Percentiles rank a stretch among this genome's conserved stretches.
phyloP scores from a whole-genome alignment of 768 basidiomycete species.

The Kwoniella mangroviensis region DNA sequence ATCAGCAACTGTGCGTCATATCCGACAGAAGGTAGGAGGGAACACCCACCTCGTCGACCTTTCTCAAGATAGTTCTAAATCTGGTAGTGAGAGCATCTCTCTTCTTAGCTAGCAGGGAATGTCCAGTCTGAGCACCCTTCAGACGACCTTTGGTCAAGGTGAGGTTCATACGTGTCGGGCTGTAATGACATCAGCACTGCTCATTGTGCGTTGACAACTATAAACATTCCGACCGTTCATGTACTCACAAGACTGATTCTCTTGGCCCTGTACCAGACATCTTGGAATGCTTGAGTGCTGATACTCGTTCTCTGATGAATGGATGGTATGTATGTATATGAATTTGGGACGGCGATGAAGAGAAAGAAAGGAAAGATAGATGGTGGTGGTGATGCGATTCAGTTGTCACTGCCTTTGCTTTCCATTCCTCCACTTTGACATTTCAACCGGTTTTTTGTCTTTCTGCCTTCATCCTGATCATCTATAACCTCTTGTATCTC shows the following conservation, averaged over 20 bases:
- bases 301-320: not conserved
- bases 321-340: not conserved
- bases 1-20: not conserved
- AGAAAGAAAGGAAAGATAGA: not conserved
- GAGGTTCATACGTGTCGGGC: conserved; percentile 96
- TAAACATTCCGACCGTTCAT: not conserved
- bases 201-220: not conserved
- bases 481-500: too few species aligned
- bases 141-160: conserved; percentile 76
- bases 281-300: conserved; percentile 55
- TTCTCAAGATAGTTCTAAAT: conserved; percentile 89
- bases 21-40: not conserved
- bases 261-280: conserved; percentile 87
- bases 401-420: not conserved
- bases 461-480: not conserved
- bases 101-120: conserved; percentile 95
- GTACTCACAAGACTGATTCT: conserved; percentile 74
- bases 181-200: conserved; percentile 26
- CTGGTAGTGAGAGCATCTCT: conserved; percentile 93
- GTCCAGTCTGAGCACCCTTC: conserved; percentile 92
- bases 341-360: not conserved
- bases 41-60: conserved; percentile 88
- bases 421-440: not conserved
- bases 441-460: conserved; percentile 9
- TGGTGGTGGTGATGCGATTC: not conserved